phyloP scores from a whole-genome alignment of 2,329 filamentous ascomycete genomes.

The Thielaviopsis ethacetica region DNA sequence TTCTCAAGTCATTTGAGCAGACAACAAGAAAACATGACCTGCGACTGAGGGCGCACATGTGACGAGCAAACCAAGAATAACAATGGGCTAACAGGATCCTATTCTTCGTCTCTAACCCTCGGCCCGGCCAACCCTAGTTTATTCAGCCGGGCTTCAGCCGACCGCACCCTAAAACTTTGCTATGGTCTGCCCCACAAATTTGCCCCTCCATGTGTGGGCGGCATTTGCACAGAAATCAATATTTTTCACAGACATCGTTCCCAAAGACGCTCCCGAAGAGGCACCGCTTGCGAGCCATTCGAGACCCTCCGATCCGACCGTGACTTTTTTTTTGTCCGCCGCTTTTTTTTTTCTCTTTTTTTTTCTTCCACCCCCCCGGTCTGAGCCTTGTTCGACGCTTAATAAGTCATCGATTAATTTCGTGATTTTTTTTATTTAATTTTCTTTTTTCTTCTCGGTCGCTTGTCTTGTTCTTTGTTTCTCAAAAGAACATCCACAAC shows the following conservation, averaged over 20 bases:
- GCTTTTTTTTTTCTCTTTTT: neutral
- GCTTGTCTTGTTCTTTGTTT: neutral
- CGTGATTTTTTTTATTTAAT: neutral
- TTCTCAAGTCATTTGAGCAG: too few species aligned
- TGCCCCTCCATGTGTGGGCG: slow-evolving; percentile 11
- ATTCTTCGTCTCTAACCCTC: neutral
- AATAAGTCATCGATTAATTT: neutral
- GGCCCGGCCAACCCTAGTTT: neutral
- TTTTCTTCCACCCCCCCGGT: neutral
- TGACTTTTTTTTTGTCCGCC: neutral
- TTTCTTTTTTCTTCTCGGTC: neutral
- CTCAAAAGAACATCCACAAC: neutral
- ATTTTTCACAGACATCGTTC: slow-evolving; percentile 8
- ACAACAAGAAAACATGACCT: too few species aligned
- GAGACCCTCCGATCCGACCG: slow-evolving; percentile 4
- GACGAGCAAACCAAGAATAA: neutral
- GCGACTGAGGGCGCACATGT: too few species aligned
- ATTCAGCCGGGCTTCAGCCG: slow-evolving; percentile 6
- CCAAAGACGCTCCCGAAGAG: neutral
- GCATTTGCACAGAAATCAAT: slow-evolving; percentile 11
- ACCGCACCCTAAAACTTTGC: slow-evolving; percentile 11
- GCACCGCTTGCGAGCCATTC: slow-evolving; percentile 4
- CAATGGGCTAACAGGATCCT: neutral
- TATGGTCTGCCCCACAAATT: slow-evolving; percentile 7
- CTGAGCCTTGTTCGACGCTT: neutral